These are phyloP conservation scores for Pyrenula aspistea DNA, from an alignment of 495 filamentous ascomycete genomes.

Conservation along the genomic window DNA sequence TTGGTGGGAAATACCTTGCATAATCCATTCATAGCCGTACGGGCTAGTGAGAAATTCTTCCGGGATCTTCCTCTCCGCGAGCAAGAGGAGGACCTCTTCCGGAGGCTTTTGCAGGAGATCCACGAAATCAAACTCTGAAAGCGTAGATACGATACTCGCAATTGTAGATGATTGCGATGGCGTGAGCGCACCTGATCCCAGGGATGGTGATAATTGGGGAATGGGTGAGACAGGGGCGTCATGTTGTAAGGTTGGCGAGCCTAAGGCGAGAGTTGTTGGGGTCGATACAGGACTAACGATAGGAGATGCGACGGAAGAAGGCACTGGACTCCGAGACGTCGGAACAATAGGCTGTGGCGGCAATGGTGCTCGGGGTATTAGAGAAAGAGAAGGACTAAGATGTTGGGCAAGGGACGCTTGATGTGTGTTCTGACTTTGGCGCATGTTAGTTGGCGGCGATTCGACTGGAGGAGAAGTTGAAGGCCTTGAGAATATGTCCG, in stretches of 20 bases:
- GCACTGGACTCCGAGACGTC: neutral
- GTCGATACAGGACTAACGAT: neutral
- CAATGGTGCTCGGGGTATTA: neutral
- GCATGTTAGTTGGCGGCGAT: no score
- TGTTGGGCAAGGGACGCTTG: neutral
- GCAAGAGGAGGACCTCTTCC: neutral
- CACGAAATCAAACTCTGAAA: neutral
- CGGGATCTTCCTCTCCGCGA: neutral
- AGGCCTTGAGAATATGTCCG: no score
- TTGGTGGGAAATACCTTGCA: neutral
- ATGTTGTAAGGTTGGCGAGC: neutral
- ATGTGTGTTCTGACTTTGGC: neutral
- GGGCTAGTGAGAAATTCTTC: neutral
- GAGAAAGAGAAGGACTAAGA: neutral
- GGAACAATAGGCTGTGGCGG: neutral
- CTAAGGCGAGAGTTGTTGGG: neutral
- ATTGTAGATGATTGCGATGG: neutral
- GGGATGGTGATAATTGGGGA: neutral
- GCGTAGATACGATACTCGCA: neutral
- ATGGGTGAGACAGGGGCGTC: neutral
- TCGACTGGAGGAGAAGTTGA: neutral
- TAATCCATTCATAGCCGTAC: neutral
- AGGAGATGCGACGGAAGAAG: neutral
- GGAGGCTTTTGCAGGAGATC: neutral
- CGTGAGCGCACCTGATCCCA: neutral